Conservation (phyloP, 148 eudicot species). For the Rhododendron griersonianum region DNA sequence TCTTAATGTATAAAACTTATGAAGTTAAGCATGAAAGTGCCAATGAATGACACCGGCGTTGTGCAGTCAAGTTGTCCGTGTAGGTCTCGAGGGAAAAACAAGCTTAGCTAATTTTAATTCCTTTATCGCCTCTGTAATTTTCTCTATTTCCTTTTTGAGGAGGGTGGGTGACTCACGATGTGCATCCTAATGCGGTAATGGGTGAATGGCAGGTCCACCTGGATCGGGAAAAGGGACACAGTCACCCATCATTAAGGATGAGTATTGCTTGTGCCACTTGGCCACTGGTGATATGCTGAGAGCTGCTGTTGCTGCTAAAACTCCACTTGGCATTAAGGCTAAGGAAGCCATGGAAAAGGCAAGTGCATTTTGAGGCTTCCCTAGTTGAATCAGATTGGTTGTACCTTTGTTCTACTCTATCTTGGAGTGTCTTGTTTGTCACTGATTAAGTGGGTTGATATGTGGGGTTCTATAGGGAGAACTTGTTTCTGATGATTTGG, state of each 20-base stretch:
- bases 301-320: conserved; percentile 91
- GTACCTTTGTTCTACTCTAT: neutral
- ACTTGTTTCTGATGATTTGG: conserved; percentile 95
- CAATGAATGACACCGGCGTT: neutral
- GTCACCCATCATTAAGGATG: conserved; percentile 90
- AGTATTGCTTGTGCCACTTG: conserved; percentile 93
- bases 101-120: neutral
- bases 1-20: neutral
- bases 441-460: neutral
- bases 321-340: conserved; percentile 89
- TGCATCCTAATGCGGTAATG: neutral
- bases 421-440: neutral
- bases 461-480: conserved; percentile 61
- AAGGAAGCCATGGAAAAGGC: conserved; percentile 94
- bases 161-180: neutral
- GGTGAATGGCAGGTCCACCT: conserved; percentile 68
- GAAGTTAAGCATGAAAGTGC: neutral
- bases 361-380: conserved; percentile 15
- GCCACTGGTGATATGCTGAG: conserved; percentile 99
- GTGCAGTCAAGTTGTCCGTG: neutral
- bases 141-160: neutral
- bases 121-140: neutral
- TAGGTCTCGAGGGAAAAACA: neutral
- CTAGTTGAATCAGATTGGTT: neutral
- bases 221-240: conserved; percentile 99